These are phyloP conservation scores for Lodderomyces metapsilosis DNA, from an alignment of 1,139 yeast genomes.

Conservation along the genomic window DNA sequence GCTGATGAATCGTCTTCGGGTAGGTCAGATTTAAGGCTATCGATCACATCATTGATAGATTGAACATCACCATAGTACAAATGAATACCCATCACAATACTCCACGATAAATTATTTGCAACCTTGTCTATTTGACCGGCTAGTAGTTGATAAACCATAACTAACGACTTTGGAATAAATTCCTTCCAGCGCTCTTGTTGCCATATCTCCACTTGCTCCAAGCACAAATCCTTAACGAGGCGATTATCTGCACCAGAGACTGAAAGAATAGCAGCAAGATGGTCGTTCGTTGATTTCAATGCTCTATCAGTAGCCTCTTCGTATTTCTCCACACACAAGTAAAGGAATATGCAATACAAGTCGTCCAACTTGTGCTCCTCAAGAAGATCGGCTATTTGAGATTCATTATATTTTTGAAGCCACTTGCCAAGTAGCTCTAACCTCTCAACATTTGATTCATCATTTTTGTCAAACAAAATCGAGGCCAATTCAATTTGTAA, in stretches of 20 bases:
- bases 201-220: constrained; percentile 69
- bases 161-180: constrained; percentile 51
- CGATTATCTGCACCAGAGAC: constrained; percentile 68
- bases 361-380: constrained; percentile 25
- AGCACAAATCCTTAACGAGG: constrained; percentile 54
- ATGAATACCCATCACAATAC: constrained; percentile 54
- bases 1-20: constrained; percentile 17
- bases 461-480: constrained; percentile 22
- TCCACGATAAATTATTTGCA: constrained; percentile 61
- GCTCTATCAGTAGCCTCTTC: constrained; percentile 64
- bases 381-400: constrained; percentile 18
- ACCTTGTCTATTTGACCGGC: constrained; percentile 52
- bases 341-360: constrained; percentile 51
- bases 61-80: constrained; percentile 55
- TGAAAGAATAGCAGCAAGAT: constrained; percentile 69
- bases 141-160: constrained; percentile 63
- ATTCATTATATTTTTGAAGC: constrained; percentile 27
- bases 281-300: constrained; percentile 56
- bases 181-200: constrained; percentile 32
- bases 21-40: constrained; percentile 16
- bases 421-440: constrained; percentile 45
- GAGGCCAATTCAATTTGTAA: constrained; percentile 13
- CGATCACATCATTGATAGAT: constrained; percentile 35
- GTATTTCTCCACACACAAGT: constrained; percentile 57
- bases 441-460: constrained; percentile 19